Evolutionary conservation across 768 basidiomycete species (phyloP), one percentile per base, ranked within the genome.

Genomic region (Chiua virens): DNA sequence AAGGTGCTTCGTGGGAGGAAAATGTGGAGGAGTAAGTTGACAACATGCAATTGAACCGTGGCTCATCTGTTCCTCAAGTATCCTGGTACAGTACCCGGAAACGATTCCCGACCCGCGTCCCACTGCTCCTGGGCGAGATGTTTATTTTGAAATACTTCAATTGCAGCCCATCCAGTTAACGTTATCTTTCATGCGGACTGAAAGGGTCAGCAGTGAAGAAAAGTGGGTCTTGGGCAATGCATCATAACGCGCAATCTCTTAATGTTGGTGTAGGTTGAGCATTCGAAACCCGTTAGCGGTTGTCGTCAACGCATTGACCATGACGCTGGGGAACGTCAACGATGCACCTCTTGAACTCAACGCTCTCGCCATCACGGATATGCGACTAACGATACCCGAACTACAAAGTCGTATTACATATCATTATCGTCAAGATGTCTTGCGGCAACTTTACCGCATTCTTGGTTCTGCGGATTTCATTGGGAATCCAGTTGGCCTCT

Each of bases 391-490:
- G 0, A 71, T 88, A 49, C 87, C 92, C 8, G 90, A 96, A 53
- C 77, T 99, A 17, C 85, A 89, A 67, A 82, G 75, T 47, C 85
- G 97, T 30, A 87, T 98, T 52, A 74, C 85, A 36, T 87, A 95
- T 53, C 96, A 98, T 65, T 99, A 98, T 67, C 81, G 90, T 32
- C 90, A 97, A 69, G 94, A 98, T 62, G 81, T 97, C 48, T 76
- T 96, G 35, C 87, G 92, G 11, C 97, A 99, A 65, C 77, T 98
- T 3, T 98, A 98, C 69, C 87, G 97, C 34, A 90, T 99, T 39
- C 79, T 99, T 14, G 96, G 97, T n/a, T 98, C 95, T 6, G 97
- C 95, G 1, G 96, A 98, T 71, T 96, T 98, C 72, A 89, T 90
- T 53, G 89, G 91, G 14, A 95, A 95, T 65, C 96, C 96, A 5